Evolutionary conservation across 2,329 filamentous ascomycete genomes (phyloP).

Genomic region (Aureobasidium sp.): DNA sequence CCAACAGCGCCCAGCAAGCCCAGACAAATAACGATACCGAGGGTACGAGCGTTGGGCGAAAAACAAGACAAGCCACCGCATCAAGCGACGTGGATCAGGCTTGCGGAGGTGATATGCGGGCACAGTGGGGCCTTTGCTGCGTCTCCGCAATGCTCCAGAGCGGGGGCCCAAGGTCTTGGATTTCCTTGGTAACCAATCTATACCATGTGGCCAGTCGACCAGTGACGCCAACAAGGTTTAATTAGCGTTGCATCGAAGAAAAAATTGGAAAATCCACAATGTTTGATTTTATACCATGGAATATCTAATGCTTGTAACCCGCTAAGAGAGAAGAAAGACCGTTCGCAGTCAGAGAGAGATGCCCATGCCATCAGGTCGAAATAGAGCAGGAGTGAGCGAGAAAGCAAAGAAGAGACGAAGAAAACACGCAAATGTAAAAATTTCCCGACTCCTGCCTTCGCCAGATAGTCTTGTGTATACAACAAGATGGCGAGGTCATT

Average conservation of each 20-base stretch:
- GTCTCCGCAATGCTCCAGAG: neutral
- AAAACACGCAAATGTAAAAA: neutral
- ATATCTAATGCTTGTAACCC: conserved; percentile 5
- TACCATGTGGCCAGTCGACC: neutral
- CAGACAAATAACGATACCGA: neutral
- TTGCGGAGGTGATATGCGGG: neutral
- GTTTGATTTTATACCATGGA: neutral
- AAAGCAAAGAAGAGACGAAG: neutral
- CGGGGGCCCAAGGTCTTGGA: neutral
- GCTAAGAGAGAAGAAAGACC: neutral
- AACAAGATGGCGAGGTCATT: neutral
- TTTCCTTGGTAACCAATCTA: neutral
- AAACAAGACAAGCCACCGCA: neutral
- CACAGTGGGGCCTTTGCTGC: neutral
- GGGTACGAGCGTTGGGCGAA: neutral
- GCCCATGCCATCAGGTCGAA: neutral
- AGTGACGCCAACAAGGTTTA: neutral
- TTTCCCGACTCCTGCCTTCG: neutral
- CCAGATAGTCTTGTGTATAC: neutral
- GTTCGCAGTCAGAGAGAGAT: neutral
- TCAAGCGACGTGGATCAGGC: neutral
- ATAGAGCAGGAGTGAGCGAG: neutral
- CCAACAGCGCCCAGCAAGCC: neutral
- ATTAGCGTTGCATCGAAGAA: neutral
- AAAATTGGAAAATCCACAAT: neutral